Evolutionary conservation across 225 moss, liverwort and hornwort species (phyloP).

Genomic region (Neckera pumila): DNA sequence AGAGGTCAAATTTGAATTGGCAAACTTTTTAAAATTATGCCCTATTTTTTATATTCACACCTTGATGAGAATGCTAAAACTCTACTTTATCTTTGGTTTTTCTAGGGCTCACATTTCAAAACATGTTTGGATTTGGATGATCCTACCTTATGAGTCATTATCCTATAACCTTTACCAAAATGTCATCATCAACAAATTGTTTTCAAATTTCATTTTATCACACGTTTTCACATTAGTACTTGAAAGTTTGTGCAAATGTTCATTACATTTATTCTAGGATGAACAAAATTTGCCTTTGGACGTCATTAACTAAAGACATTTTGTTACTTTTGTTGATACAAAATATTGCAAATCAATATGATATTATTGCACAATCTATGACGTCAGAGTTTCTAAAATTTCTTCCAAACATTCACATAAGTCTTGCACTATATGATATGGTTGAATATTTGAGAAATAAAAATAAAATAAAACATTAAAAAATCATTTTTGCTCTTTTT

Average conservation of each 20-base stretch:
- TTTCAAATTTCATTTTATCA: background rate
- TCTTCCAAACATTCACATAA: background rate
- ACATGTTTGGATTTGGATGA: rapidly evolving
- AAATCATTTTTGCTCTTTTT: background rate
- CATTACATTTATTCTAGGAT: background rate
- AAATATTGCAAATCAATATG: background rate
- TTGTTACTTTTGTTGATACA: background rate
- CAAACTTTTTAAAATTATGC: rapidly evolving
- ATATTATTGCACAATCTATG: background rate
- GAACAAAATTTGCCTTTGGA: background rate
- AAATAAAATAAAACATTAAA: background rate
- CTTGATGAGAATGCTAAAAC: rapidly evolving
- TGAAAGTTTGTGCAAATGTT: too few relatives aligned
- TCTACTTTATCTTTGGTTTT: background rate
- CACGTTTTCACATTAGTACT: background rate
- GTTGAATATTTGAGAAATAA: background rate
- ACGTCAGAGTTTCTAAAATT: background rate
- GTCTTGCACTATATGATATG: background rate
- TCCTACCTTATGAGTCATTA: background rate
- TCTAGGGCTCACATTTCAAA: rapidly evolving
- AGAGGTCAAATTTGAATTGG: background rate
- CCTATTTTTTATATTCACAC: background rate
- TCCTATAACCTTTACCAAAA: background rate
- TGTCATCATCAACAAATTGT: background rate
- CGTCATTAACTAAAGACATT: background rate